Evolutionary conservation across 2,329 filamentous ascomycete species (phyloP).

Genomic region (Cucurbitaria berberidis): DNA sequence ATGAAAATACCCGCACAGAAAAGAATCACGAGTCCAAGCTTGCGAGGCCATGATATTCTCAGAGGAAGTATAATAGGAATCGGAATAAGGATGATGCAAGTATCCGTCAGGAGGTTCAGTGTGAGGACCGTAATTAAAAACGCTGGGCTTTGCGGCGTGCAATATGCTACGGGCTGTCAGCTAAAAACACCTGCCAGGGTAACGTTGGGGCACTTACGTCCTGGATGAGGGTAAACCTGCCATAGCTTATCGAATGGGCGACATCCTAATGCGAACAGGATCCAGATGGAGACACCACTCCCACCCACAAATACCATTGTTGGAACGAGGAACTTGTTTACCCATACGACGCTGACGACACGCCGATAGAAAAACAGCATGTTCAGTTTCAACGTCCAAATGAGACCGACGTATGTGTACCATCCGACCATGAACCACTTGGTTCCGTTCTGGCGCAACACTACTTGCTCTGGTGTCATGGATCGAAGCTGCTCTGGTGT

Average conservation of each 20-base stretch:
- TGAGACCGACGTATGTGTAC: constrained; percentile 43
- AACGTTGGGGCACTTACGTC: constrained; percentile 32
- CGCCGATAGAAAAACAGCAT: constrained; percentile 52
- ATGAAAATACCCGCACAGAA: constrained; percentile 46
- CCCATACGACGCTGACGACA: constrained; percentile 45
- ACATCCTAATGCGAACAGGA: constrained; percentile 33
- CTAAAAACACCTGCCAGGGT: background rate
- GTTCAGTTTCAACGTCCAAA: constrained; percentile 53
- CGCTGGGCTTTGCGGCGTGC: constrained; percentile 41
- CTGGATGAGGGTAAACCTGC: constrained; percentile 49
- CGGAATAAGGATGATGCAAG: constrained; percentile 46
- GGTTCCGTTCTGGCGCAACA: constrained; percentile 40
- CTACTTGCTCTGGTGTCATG: constrained; percentile 36
- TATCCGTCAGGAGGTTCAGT: constrained; percentile 46
- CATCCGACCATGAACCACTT: constrained; percentile 48
- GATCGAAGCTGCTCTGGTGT: constrained; percentile 39
- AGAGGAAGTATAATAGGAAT: constrained; percentile 43
- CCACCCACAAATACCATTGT: constrained; percentile 39
- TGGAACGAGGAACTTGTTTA: constrained; percentile 47
- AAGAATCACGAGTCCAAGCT: constrained; percentile 40
- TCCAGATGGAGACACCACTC: constrained; percentile 33
- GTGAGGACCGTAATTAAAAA: constrained; percentile 44
- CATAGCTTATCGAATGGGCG: constrained; percentile 45
- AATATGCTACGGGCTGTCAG: constrained; percentile 18
- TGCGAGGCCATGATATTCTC: constrained; percentile 36